phyloP scores from a whole-genome alignment of 176 grass and related monocot species.

The Poa annua region DNA sequence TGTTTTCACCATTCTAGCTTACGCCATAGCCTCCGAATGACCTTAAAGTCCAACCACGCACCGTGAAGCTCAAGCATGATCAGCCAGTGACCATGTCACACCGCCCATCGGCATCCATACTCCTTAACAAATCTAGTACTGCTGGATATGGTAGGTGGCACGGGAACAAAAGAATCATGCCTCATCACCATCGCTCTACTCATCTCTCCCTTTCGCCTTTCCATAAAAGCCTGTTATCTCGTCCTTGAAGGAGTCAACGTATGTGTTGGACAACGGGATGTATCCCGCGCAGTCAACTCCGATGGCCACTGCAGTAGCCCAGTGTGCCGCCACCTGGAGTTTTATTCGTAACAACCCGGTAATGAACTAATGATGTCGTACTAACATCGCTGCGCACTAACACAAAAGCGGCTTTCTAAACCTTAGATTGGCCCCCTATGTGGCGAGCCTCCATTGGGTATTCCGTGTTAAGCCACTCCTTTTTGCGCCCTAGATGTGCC shows the following conservation, averaged over 20 bases:
- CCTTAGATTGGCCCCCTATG: neutral
- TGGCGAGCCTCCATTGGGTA: constrained; percentile 48
- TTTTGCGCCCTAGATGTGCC: constrained; percentile 48
- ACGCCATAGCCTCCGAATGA: neutral
- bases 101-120: neutral
- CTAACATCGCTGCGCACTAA: constrained; percentile 55
- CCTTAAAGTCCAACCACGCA: neutral
- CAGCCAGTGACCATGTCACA: neutral
- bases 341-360: constrained; percentile 6
- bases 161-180: constrained; percentile 32
- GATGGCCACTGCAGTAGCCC: neutral
- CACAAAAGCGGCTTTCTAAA: constrained; percentile 31
- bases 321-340: constrained; percentile 33
- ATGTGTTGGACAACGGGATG: neutral
- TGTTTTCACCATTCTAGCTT: too few relatives aligned
- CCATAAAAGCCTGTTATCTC: constrained; percentile 26
- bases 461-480: constrained; percentile 18
- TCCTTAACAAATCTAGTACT: constrained; percentile 36
- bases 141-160: constrained; percentile 36
- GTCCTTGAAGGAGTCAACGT: constrained; percentile 49
- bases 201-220: constrained; percentile 30
- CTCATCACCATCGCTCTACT: constrained; percentile 24
- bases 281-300: neutral
- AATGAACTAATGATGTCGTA: constrained; percentile 13
- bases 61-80: neutral